phyloP scores from a whole-genome alignment of 2,329 filamentous ascomycete genomes.

The Exophiala dermatitidis region DNA sequence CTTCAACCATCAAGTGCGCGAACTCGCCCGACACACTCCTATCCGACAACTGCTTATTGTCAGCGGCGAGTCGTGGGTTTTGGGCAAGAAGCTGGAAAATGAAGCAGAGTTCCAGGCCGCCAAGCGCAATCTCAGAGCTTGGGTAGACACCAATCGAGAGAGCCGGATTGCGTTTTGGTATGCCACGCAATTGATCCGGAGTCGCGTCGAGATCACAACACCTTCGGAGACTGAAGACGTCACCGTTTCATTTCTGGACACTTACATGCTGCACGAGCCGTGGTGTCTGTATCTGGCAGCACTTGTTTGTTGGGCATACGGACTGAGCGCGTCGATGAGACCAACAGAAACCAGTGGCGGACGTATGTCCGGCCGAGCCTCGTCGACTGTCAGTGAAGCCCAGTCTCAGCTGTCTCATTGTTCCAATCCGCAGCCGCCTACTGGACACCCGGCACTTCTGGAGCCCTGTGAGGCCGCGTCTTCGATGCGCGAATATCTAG shows the following conservation, averaged over 20 bases:
- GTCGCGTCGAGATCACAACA: conserved; percentile 14
- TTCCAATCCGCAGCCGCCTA: conserved; percentile 12
- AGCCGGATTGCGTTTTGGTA: conserved; percentile 32
- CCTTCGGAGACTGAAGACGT: not conserved
- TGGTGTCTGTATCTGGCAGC: conserved; percentile 33
- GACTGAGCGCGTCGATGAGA: conserved; percentile 19
- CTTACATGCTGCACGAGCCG: conserved; percentile 31
- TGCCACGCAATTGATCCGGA: conserved; percentile 27
- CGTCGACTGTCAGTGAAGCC: conserved; percentile 12
- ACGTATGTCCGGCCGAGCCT: conserved; percentile 12
- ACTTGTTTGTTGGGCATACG: conserved; percentile 34
- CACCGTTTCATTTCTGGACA: conserved; percentile 14
- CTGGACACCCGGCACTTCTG: conserved; percentile 19
- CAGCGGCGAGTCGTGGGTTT: conserved; percentile 34
- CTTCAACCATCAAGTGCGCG: conserved; percentile 31
- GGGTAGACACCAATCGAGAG: conserved; percentile 28
- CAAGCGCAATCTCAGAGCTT: conserved; percentile 29
- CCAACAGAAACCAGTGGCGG: conserved; percentile 3
- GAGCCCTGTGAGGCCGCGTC: conserved; percentile 17
- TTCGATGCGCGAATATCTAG: conserved; percentile 20
- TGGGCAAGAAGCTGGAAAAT: conserved; percentile 32
- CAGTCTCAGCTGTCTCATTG: conserved; percentile 15
- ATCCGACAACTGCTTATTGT: conserved; percentile 31
- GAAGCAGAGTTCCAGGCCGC: conserved; percentile 31
- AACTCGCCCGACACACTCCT: conserved; percentile 30